Percentiles rank a stretch among this genome's conserved stretches.
Evolutionary conservation across 495 filamentous ascomycete species (phyloP).

Genomic region (Aspergillus funiculosus): DNA sequence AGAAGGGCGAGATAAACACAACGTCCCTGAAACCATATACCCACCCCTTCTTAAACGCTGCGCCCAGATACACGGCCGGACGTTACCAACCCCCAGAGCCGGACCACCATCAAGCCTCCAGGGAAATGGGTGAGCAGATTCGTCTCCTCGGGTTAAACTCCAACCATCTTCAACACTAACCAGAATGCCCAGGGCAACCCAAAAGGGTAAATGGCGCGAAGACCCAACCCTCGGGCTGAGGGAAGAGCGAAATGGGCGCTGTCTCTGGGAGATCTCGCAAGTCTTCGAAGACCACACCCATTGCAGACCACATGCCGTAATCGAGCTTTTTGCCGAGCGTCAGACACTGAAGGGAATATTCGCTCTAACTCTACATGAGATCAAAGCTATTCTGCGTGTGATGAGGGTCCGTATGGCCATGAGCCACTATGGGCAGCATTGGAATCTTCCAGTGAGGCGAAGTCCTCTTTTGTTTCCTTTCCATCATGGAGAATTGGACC

Average conservation of each 20-base stretch:
- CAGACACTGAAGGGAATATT: background rate
- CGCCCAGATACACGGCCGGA: background rate
- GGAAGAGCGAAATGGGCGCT: too few species aligned
- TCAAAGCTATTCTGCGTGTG: constrained; percentile 12
- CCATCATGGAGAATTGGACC: background rate
- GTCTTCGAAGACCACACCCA: constrained; percentile 6
- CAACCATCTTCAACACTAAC: background rate
- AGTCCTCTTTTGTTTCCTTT: background rate
- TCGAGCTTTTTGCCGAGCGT: background rate
- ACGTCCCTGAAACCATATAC: too few species aligned
- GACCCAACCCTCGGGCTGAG: background rate
- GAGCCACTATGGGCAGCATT: background rate
- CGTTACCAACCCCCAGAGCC: background rate
- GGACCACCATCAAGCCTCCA: background rate
- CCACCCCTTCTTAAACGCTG: background rate
- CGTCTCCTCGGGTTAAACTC: background rate
- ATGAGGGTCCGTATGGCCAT: constrained; percentile 9
- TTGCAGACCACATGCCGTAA: background rate
- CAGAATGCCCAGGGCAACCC: background rate
- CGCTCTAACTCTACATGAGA: background rate
- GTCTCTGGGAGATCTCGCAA: background rate
- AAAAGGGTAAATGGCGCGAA: background rate
- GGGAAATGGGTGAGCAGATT: background rate
- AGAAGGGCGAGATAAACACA: background rate
- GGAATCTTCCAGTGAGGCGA: constrained; percentile 6